phyloP scores from a whole-genome alignment of 2,329 filamentous ascomycete genomes.

The Colletotrichum sp. region DNA sequence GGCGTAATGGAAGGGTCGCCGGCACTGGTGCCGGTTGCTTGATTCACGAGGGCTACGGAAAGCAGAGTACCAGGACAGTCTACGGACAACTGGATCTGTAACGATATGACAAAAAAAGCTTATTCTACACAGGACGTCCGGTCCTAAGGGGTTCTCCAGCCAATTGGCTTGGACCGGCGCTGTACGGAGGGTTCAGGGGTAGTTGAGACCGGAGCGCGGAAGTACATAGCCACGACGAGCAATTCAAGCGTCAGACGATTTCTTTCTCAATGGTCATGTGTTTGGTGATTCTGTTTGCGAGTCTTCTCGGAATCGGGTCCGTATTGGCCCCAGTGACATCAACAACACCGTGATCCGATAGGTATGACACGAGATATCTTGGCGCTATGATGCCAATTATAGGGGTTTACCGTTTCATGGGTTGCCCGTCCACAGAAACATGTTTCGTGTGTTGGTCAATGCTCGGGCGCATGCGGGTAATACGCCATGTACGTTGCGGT shows the following conservation, averaged over 20 bases:
- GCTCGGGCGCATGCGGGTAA: neutral
- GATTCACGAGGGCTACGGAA: neutral
- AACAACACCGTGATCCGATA: neutral
- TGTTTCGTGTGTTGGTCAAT: slow-evolving; percentile 11
- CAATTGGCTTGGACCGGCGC: neutral
- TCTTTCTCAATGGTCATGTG: neutral
- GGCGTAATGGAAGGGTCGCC: neutral
- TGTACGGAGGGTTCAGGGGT: neutral
- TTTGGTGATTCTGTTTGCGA: neutral
- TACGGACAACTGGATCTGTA: neutral
- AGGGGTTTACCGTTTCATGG: slow-evolving; percentile 8
- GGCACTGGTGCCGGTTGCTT: slow-evolving; percentile 9
- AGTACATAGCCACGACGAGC: slow-evolving; percentile 5
- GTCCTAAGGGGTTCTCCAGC: neutral
- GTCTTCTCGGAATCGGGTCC: neutral
- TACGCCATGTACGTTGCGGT: neutral
- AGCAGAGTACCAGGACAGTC: neutral
- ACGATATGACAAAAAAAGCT: neutral
- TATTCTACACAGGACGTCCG: neutral
- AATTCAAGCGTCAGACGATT: neutral
- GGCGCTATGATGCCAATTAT: neutral
- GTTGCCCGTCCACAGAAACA: slow-evolving; percentile 1
- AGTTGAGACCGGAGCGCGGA: neutral
- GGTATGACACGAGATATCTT: neutral
- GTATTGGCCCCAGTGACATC: neutral